These are phyloP conservation scores for Epichloe sibirici DNA, from an alignment of 2,329 filamentous ascomycete genomes.

Conservation along the genomic window DNA sequence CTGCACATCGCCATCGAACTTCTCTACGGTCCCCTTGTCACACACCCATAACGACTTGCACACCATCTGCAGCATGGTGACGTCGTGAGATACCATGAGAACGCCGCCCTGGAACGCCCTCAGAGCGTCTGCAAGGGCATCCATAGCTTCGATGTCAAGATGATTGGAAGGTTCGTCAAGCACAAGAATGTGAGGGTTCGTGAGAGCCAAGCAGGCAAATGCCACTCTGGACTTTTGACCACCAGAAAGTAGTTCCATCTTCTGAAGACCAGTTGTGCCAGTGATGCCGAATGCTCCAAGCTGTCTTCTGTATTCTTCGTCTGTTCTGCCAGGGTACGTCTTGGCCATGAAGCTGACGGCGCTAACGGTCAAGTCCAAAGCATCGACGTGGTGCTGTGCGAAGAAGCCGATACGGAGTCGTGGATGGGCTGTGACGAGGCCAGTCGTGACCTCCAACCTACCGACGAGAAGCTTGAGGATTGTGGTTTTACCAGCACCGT, in stretches of 20 bases:
- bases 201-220: slow-evolving; percentile 89
- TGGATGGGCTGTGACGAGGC: slow-evolving; percentile 78
- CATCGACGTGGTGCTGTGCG: slow-evolving; percentile 96
- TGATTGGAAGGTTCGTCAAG: slow-evolving; percentile 98
- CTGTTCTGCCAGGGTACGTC: slow-evolving; percentile 76
- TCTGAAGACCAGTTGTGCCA: slow-evolving; percentile 90
- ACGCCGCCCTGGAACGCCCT: slow-evolving; percentile 86
- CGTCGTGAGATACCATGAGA: slow-evolving; percentile 97
- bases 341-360: slow-evolving; percentile 96
- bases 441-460: slow-evolving; percentile 62
- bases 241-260: slow-evolving; percentile 87
- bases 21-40: slow-evolving; percentile 84
- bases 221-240: slow-evolving; percentile 98
- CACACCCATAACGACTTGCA: slow-evolving; percentile 95
- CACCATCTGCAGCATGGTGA: slow-evolving; percentile 95
- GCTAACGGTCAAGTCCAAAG: slow-evolving; percentile 75
- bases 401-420: slow-evolving; percentile 91
- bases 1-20: slow-evolving; percentile 91
- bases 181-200: slow-evolving; percentile 92
- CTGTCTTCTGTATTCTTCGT: slow-evolving; percentile 94
- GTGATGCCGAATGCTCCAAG: slow-evolving; percentile 84
- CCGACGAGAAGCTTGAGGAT: slow-evolving; percentile 96
- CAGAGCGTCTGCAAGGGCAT: slow-evolving; percentile 76
- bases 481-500: slow-evolving; percentile 97
- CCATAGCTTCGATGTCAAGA: slow-evolving; percentile 98